phyloP scores from a whole-genome alignment of 2,329 filamentous ascomycete genomes.

The Penicillium sp. region DNA sequence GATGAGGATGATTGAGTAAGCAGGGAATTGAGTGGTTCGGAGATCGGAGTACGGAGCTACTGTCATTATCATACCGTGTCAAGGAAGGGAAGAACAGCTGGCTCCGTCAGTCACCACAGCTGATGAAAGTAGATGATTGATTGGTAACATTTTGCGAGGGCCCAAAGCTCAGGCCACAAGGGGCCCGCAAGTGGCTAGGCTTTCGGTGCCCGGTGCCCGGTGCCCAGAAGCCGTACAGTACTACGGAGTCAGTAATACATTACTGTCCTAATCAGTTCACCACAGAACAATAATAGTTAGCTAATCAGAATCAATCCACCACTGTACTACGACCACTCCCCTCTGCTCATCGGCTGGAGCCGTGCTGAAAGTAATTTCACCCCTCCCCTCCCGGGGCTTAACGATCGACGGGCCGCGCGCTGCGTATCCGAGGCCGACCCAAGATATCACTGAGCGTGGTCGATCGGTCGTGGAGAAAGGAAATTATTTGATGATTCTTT shows the following conservation, averaged over 20 bases:
- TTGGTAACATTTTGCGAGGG: background rate
- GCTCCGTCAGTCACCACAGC: background rate
- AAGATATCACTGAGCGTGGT: constrained; percentile 5
- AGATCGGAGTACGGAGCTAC: background rate
- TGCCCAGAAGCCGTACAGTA: background rate
- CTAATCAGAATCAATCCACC: background rate
- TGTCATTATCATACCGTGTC: too few relatives aligned
- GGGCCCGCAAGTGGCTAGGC: background rate
- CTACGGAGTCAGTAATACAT: too few relatives aligned
- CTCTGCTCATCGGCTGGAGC: constrained; percentile 6
- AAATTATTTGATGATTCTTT: background rate
- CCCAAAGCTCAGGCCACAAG: constrained; percentile 1
- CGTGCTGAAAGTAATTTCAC: constrained; percentile 4
- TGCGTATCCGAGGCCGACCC: constrained; percentile 8
- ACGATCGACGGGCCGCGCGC: constrained; percentile 13
- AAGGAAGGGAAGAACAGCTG: background rate
- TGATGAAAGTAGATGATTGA: background rate
- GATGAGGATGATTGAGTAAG: background rate
- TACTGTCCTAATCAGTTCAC: too few relatives aligned
- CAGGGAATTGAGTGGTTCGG: background rate
- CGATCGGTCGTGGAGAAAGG: background rate
- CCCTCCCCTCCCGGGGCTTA: constrained; percentile 1
- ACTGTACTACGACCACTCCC: background rate
- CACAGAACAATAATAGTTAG: background rate
- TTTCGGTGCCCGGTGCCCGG: background rate